Evolutionary conservation across 2,329 filamentous ascomycete species (phyloP), one percentile per base, ranked within the genome.

Genomic region (Rhynchosporium secalis): DNA sequence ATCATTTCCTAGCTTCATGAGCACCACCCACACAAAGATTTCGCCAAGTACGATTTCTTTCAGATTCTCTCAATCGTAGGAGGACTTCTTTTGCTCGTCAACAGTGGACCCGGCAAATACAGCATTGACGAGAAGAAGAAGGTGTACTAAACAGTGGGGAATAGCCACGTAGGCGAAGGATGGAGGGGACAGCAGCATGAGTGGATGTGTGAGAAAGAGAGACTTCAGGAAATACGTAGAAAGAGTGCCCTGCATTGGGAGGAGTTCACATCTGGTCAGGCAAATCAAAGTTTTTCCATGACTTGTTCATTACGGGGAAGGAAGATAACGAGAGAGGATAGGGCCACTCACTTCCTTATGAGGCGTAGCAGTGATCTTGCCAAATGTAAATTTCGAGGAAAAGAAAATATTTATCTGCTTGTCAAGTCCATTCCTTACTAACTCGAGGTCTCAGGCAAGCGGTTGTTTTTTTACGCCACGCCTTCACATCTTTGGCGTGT

Each of bases 71-170:
- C 95, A 58, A 99, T 99, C 76, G 94, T 98, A 69, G 95, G 95
- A 68, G 95, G 95, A 77, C 90, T 99, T 62, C 84, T 99, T 62
- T 88, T 99, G 69, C 86, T 99, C 69, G 93, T 98, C 80, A 99
- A 99, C 86, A 97, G 95, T 86, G 95, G 95, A 65, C 95, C 95
- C 9, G 95, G 95, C 67, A 93, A 96, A 78, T 90, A 98, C 83
- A 96, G 91, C 77, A 94, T 98, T 78, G 95, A 99, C 79, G 95
- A 99, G 86, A 99, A 99, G 91, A 99, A 99, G 88, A 99, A 99
- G 86, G 95, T 99, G 71, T 99, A 99, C 81, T 99, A 85, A 65
- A 62, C 51, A 29, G 13, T 10, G 15, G 33, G 20, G n/a, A 46
- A 46, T 8, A 4, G 7, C 6, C n/a, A 46, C n/a, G 43, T 46